Base-by-base conservation (phyloP, 352 stramenopile species). In the Phytopythium mirpurense region DNA sequence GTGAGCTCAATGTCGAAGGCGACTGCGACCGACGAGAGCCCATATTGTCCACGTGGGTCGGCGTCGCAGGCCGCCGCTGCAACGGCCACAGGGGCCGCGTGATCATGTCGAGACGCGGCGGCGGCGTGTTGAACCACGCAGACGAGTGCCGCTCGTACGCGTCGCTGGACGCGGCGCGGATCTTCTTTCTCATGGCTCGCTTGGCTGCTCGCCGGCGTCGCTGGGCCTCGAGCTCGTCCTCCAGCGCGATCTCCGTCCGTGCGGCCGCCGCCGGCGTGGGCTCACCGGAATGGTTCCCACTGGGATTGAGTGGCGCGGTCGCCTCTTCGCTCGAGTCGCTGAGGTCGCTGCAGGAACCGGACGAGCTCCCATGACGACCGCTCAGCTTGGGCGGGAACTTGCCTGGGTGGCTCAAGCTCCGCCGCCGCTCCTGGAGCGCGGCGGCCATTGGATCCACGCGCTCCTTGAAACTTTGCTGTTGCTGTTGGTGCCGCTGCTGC, bases 321-420 rank as follows among this genome's bases (percentile, higher is more conserved):
- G 53, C 63, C 15, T 73, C 60, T 6, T 74, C 62, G 31, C 47
- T 72, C 49, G 47, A 43, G 21, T 53, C 47, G 21, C 47, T 53
- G 8, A 53, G 47, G 31, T 69, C 59, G 32, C 60, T 73, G 10
- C 54, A 66, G 35, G 45, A 56, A 31, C 34, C 52, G 54, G 59
- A 65, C 8, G 51, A 58, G 29, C 55, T 65, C 34, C 43, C 36
- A n/a, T 26, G 27, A 29, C 19, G 46, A 4, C 57, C 45, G 29
- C 34, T 43, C 6, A 14, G 23, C 31, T 53, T 43, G 15, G 47
- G 44, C n/a, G 44, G 27, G 32, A 65, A 51, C 43, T 69, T 70
- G 15, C 64, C 60, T 8, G 67, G 61, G 18, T 81, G 68, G 35
- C 70, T 83, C 45, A 67, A 42, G 19, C 70, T 83, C 32, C 72